Base-by-base conservation (phyloP, 2,329 filamentous ascomycete genomes). In the Xylaria polymorpha region DNA sequence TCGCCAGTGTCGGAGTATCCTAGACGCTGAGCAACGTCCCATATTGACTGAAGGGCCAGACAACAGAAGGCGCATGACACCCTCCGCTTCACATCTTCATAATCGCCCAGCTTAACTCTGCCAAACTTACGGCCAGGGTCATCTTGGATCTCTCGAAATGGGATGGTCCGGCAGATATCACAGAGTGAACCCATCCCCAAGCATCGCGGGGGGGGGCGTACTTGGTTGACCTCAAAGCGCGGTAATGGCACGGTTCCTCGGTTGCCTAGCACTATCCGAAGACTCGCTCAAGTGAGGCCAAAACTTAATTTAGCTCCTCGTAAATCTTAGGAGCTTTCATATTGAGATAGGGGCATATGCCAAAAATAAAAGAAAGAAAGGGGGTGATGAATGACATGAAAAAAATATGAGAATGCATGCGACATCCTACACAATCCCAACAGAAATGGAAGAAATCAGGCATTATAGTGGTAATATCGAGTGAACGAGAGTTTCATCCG, bases 61-160 rank as follows among this genome's bases (percentile, higher is more conserved):
- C 57, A 22, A 10, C 57, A 60, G 57, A 60, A 60, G 2, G 57
- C n/a, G 22, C 57, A 60, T 60, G 57, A 50, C 29, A 9, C 7
- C 22, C 57, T 60, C 57, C 39, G 25, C 14, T 50, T 48, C 43
- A 60, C 18, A 8, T 50, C 57, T 8, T 25, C 43, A 14, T 50
- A 60, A 18, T 6, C 18, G 14, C 57, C 57, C 4, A 60, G 32
- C 15, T 60, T n/a, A 20, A 46, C 6, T 8, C 4, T n/a, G 2
- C 48, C 32, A 14, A 60, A 5, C 25, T 48, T 48, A 5, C 4
- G 15, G 15, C 37, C 15, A 3, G 57, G 57, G 14, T 60, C 15
- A 10, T 37, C 43, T 39, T 60, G 57, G 32, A 60, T n/a, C 25
- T 60, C 57, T 60, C 25, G 25, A 18, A 60, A 60, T 4, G 57